Evolutionary conservation across 192 early-diverging fungal species (phyloP).

Genomic region (Linnemannia exigua): DNA sequence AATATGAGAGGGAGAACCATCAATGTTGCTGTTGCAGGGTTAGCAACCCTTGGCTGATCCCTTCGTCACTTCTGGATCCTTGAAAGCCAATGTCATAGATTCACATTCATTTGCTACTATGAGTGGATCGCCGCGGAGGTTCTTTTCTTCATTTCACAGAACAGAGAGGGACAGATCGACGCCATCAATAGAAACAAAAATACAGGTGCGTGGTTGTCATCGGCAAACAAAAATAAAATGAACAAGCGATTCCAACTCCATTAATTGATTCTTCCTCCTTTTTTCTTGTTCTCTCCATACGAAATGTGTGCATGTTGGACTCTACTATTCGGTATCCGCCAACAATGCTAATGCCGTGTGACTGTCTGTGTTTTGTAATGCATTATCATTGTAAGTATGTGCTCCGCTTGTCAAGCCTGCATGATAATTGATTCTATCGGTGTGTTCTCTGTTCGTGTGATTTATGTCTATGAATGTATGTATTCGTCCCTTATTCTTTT

Average conservation of each 20-base stretch:
- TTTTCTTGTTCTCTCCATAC: background rate
- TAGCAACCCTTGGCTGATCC: no score
- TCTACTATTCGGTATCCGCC: background rate
- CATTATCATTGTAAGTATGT: background rate
- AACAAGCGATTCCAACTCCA: background rate
- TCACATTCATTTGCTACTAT: no score
- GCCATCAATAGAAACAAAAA: background rate
- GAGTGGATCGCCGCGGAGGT: no score
- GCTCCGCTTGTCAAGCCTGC: background rate
- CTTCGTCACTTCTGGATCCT: no score
- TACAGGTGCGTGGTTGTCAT: background rate
- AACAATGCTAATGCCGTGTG: background rate
- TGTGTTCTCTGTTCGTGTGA: background rate
- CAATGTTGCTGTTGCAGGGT: no score
- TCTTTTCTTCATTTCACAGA: no score
- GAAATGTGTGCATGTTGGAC: background rate
- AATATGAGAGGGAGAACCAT: no score
- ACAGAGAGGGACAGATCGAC: background rate
- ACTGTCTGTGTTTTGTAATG: background rate
- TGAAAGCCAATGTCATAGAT: no score
- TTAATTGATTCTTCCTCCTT: background rate
- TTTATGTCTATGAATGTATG: background rate
- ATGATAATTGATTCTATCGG: background rate
- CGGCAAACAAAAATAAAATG: background rate
- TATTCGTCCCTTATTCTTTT: background rate